phyloP scores from a whole-genome alignment of 2,329 filamentous ascomycete species.

The Fusarium dimerum region DNA sequence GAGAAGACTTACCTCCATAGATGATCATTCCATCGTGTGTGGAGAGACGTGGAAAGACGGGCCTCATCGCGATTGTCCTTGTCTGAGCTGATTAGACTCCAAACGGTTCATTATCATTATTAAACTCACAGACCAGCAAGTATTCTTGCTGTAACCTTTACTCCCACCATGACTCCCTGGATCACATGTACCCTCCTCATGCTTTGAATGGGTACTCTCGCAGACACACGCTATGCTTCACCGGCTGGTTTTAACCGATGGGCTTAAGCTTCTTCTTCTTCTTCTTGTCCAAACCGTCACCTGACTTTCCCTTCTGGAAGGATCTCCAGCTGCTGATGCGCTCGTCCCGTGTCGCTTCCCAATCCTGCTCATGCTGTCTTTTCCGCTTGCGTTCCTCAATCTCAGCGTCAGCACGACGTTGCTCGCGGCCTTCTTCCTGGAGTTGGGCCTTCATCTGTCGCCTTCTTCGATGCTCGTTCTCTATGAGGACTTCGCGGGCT shows the following conservation, averaged over 20 bases:
- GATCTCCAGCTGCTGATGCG: conserved; percentile 93
- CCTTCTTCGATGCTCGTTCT: conserved; percentile 83
- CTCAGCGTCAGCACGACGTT: conserved; percentile 84
- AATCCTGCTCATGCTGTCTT: conserved; percentile 90
- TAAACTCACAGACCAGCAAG: conserved; percentile 35
- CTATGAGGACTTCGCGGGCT: conserved; percentile 84
- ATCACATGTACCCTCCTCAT: no score
- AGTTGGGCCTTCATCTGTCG: conserved; percentile 90
- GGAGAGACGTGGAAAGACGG: conserved; percentile 5
- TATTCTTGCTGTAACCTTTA: conserved; percentile 5
- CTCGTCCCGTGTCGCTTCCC: conserved; percentile 90
- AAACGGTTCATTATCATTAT: conserved; percentile 29
- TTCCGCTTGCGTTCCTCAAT: conserved; percentile 78
- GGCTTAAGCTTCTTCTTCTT: conserved; percentile 73
- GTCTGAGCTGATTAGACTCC: conserved; percentile 34
- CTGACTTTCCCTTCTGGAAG: conserved; percentile 75
- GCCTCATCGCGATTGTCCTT: conserved; percentile 16
- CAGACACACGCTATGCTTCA: no score
- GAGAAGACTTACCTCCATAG: conserved; percentile 18
- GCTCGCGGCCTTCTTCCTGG: conserved; percentile 92
- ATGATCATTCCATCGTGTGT: not conserved
- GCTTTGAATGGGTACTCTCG: not conserved
- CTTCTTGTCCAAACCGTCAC: conserved; percentile 53
- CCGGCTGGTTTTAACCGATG: conserved; percentile 46
- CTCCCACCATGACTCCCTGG: no score